Evolutionary conservation across 176 grass and related monocot genomes (phyloP), one percentile per base, ranked within the genome.

Genomic region (Triticum dicoccoides): DNA sequence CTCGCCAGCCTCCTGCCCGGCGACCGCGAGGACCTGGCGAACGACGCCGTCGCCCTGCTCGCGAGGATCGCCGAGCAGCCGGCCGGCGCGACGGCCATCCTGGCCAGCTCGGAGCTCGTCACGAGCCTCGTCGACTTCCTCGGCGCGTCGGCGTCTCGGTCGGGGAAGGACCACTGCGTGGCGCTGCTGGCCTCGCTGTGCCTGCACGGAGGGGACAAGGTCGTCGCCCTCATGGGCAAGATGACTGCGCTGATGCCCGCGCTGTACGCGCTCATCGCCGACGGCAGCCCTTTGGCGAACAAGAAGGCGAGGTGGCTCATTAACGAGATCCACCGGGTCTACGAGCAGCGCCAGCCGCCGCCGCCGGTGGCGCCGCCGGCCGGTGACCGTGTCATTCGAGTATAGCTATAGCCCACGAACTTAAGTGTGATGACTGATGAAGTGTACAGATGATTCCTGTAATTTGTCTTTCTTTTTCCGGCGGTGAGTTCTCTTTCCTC

Each of bases 241-340:
- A 86, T 91, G 79, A 88, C 93, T 2, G 47, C 14, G 39, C 81
- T 98, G 1, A 94, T 94, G 93, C 81, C 86, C 5, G 83, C 88
- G 7, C 80, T 98, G 45, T 98, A 98, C 83, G 86, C 83, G 64
- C 81, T 96, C 32, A 81, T 88, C 65, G 79, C 72, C 21, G 92
- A 94, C 14, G 92, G 97, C 9, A 76, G 79, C 3, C 44, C 90
- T 23, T 56, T 61, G 37, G 93, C 79, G 3, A 47, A 80, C 5
- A 94, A 80, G 87, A 96, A 82, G 45, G 92, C 96, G 5, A 84
- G 86, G 64, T 94, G 70, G 88, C 64, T 98, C 9, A 76, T 98
- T 61, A 91, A 94, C 41, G 92, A 86, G 64, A 96, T 98, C 58
- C 93, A 96, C 77, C 76, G 32, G 13, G 79, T 80, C 56, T 77